Evolutionary conservation across 2,329 filamentous ascomycete species (phyloP).

Genomic region (Aspergillus fumigatiaffinis): DNA sequence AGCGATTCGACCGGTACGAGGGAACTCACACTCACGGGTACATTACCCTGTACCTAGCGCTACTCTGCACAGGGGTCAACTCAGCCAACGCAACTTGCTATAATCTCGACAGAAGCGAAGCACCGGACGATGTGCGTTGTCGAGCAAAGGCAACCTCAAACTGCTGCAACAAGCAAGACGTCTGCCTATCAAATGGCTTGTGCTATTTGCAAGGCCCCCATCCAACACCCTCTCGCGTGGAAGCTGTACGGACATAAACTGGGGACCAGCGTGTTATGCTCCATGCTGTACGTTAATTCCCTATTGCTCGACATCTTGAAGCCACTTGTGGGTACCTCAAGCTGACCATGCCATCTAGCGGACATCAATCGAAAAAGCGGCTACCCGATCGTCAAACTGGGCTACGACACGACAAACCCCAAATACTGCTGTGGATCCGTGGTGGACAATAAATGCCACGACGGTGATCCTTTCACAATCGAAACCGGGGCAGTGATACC

Average conservation of each 20-base stretch:
- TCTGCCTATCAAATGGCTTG: conserved; percentile 18
- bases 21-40: neutral
- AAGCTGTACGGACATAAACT: conserved; percentile 15
- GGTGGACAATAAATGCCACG: conserved; percentile 1
- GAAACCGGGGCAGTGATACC: conserved; percentile 10
- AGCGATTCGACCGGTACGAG: neutral
- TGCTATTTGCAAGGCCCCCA: conserved; percentile 13
- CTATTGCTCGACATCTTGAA: too few species aligned
- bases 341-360: neutral
- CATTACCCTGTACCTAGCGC: neutral
- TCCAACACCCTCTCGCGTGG: conserved; percentile 10
- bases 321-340: neutral
- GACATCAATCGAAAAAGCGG: conserved; percentile 1
- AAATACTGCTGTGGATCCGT: conserved; percentile 16
- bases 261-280: conserved; percentile 8
- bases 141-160: neutral
- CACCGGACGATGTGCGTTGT: neutral
- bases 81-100: neutral
- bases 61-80: neutral
- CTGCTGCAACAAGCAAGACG: conserved; percentile 15
- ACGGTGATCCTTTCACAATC: conserved; percentile 8
- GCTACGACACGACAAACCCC: conserved; percentile 5
- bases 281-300: conserved; percentile 12
- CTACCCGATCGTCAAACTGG: conserved; percentile 8
- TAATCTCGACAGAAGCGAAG: neutral